Base-by-base conservation (phyloP, 129 eudicot species). In the Arctium minus region DNA sequence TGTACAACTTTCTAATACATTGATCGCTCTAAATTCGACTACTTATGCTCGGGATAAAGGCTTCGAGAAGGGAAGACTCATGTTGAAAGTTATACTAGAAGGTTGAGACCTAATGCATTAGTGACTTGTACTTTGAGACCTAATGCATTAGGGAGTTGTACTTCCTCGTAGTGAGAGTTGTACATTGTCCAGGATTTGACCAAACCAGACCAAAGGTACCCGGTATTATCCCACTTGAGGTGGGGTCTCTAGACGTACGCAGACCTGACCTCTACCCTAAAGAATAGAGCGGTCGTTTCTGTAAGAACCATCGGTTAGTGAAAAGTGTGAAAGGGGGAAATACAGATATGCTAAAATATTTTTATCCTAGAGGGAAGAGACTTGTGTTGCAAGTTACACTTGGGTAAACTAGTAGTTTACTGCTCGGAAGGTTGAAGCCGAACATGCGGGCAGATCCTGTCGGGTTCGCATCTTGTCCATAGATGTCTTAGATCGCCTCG, bases 381-480 rank as follows among this genome's bases (percentile, higher is more conserved):
- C 46, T 42, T 35, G 75, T 53, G 32, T 62, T 53, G 46, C 35
- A 70, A 3, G 46, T 70, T 71, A 50, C 65, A 39, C 30, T 40
- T 6, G 13, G 17, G 42, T 22, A n/a, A 46, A 29, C 74, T 15
- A 27, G 74, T 9, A 38, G 35, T 62, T 62, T 77, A 78, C 76
- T 88, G 77, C 70, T 77, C 75, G 74, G 90, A 81, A 18, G 86
- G 84, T 82, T 86, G 90, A 35, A 89, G 99, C 12, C 76, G 97
- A 70, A 91, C 87, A 75, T 96, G 99, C 0, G 99, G 97, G 75
- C 99, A 96, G 53, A 90, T 88, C 80, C 92, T 80, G n/a, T 90
- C 90, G 0, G 99, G 98, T 74, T 86, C 90, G 10, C 99, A 97
- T 84, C 83, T 87, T 5, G 89, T 81, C 99, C 99, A 96, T 44